A percentile compares a stretch with the other conserved stretches of the same genome.
These are phyloP conservation scores for Meyerozyma guilliermondii DNA, from an alignment of 1,139 yeast species.

Conservation along the genomic window DNA sequence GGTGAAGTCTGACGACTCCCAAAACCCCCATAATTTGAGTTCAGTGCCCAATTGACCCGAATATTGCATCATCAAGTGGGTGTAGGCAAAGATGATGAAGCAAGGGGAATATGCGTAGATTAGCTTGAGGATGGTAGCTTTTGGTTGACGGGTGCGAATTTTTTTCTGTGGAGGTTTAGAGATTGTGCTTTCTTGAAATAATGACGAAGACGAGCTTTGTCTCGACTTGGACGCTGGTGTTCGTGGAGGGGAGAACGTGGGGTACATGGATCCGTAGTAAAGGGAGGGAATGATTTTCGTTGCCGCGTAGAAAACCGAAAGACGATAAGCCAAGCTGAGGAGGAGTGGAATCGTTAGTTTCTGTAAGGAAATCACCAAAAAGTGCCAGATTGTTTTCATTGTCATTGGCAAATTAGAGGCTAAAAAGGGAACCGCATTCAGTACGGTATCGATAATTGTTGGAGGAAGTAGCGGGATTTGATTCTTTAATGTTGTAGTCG, in stretches of 20 bases:
- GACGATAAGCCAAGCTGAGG: constrained; percentile 76
- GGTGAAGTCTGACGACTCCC: constrained; percentile 19
- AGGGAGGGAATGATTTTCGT: constrained; percentile 88
- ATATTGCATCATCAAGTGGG: constrained; percentile 88
- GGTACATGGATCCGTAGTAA: constrained; percentile 35
- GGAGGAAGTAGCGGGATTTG: constrained; percentile 40
- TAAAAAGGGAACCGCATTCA: constrained; percentile 40
- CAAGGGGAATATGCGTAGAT: constrained; percentile 90
- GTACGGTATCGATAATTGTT: constrained; percentile 33
- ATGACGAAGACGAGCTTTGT: neutral
- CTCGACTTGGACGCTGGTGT: constrained; percentile 15
- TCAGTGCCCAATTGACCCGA: constrained; percentile 69
- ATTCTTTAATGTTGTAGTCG: constrained; percentile 31
- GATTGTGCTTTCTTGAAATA: neutral
- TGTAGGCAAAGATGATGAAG: constrained; percentile 87
- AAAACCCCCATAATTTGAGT: constrained; percentile 55
- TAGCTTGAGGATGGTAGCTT: constrained; percentile 48
- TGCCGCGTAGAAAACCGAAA: constrained; percentile 87
- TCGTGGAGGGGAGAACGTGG: constrained; percentile 17
- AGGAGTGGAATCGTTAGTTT: constrained; percentile 80
- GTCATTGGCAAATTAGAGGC: constrained; percentile 56
- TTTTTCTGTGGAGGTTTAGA: neutral
- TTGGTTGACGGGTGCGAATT: constrained; percentile 17
- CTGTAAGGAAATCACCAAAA: constrained; percentile 60
- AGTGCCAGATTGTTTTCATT: constrained; percentile 64